Evolutionary conservation across 176 grass and related monocot genomes (phyloP).

Genomic region (Hordeum vulgare): DNA sequence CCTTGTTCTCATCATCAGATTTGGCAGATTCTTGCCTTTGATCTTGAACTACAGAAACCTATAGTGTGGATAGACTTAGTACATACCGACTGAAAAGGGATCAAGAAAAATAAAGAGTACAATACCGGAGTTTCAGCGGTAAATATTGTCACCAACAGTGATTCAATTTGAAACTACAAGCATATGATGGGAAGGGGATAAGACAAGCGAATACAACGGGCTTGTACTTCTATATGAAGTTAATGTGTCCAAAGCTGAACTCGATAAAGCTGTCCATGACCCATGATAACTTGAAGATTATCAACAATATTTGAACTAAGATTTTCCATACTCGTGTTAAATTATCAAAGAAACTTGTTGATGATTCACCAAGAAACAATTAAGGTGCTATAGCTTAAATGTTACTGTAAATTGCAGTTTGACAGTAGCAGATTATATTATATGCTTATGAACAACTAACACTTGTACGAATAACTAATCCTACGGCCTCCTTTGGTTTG

Average conservation of each 20-base stretch:
- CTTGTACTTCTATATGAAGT: background rate
- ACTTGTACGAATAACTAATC: too few relatives aligned
- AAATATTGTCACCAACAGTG: background rate
- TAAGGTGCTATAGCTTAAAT: background rate
- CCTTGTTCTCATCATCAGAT: too few relatives aligned
- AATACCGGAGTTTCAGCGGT: background rate
- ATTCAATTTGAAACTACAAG: background rate
- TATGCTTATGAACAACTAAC: too few relatives aligned
- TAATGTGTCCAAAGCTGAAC: background rate
- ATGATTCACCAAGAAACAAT: background rate
- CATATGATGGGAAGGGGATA: background rate
- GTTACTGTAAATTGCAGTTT: background rate
- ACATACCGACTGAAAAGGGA: constrained; percentile 13
- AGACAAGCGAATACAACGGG: background rate
- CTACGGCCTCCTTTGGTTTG: too few relatives aligned
- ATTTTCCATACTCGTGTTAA: background rate
- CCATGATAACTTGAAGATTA: background rate
- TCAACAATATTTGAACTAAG: background rate
- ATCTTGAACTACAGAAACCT: too few relatives aligned
- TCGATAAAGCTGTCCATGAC: background rate
- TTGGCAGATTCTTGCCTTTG: too few relatives aligned
- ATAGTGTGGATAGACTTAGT: constrained; percentile 1
- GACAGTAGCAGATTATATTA: background rate
- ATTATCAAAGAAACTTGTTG: background rate
- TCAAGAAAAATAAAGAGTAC: background rate